Evolutionary conservation across 129 eudicot genomes (phyloP).

Genomic region (carrot (Daucus carota)): DH1_v3.0 NC_030383.2:165001-165500

Average conservation of each 20-base stretch:
- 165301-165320: conserved; percentile 91
- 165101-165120: too few species aligned
- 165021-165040: too few species aligned
- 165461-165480: too few species aligned
- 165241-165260: conserved; percentile 96
- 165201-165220: too few species aligned
- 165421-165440: conserved; percentile 88
- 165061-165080: too few species aligned
- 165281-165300: conserved; percentile 93
- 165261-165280: conserved; percentile 82
- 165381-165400: conserved; percentile 88
- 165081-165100: too few species aligned
- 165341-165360: conserved; percentile 87
- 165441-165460: too few species aligned
- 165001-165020: too few species aligned
- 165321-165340: conserved; percentile 76
- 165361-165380: conserved; percentile 93
- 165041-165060: too few species aligned
- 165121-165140: too few species aligned
- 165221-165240: conserved; percentile 91
- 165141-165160: too few species aligned
- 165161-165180: too few species aligned
- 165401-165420: conserved; percentile 91
- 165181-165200: not conserved
- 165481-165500: not conserved